Conservation (phyloP, 805 yeast genomes). For the Hanseniaspora lindneri region DNA sequence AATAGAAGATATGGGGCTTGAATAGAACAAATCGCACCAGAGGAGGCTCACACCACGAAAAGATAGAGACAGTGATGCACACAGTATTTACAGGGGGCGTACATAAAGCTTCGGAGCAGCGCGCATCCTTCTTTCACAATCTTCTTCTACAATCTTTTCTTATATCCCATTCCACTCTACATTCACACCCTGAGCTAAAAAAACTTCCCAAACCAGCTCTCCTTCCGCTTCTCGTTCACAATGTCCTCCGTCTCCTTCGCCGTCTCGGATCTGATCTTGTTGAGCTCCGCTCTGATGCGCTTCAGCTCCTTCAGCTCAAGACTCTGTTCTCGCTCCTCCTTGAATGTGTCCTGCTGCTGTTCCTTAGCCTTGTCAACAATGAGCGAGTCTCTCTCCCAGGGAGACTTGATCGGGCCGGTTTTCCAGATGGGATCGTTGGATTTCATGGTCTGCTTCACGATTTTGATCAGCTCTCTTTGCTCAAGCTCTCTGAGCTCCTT, state of each 20-base stretch:
- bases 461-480: constrained; percentile 56
- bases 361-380: constrained; percentile 32
- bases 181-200: not conserved
- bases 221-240: constrained; percentile 24
- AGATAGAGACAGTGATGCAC: too few species aligned
- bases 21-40: too few species aligned
- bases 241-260: constrained; percentile 30
- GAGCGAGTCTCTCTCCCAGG: constrained; percentile 41
- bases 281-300: constrained; percentile 30
- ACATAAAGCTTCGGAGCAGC: too few species aligned
- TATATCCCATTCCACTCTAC: too few species aligned
- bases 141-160: too few species aligned
- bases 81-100: too few species aligned
- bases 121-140: too few species aligned
- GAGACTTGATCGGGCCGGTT: constrained; percentile 56
- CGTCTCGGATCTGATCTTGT: constrained; percentile 32
- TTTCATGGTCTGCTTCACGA: constrained; percentile 49
- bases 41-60: too few species aligned
- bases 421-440: constrained; percentile 76
- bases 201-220: constrained; percentile 18
- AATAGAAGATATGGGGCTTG: too few species aligned
- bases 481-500: constrained; percentile 51
- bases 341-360: constrained; percentile 35
- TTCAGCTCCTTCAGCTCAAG: constrained; percentile 27
- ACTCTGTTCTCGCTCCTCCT: constrained; percentile 30